Evolutionary conservation across 2,329 filamentous ascomycete species (phyloP).

Genomic region (Botrytis aclada): DNA sequence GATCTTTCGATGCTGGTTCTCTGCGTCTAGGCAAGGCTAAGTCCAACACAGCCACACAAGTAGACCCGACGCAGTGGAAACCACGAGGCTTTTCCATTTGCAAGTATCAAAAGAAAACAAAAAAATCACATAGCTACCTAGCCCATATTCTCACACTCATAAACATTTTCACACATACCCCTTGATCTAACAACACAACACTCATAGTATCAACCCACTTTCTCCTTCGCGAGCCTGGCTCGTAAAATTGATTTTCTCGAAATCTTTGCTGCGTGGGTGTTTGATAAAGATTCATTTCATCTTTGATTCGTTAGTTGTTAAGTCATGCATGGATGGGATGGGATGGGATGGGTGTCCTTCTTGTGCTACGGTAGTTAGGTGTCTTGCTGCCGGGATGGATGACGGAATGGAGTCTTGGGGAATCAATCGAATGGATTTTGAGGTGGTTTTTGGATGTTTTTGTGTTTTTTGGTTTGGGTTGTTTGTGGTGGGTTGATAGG

Average conservation of each 20-base stretch:
- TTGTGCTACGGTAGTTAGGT: neutral
- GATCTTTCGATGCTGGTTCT: neutral
- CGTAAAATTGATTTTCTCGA: neutral
- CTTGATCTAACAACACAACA: neutral
- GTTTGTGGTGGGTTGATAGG: too few species aligned
- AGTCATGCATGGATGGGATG: too few species aligned
- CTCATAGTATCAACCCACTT: neutral
- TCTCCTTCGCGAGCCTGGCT: neutral
- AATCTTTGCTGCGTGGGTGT: neutral
- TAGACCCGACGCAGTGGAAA: too few species aligned
- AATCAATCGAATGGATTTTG: too few species aligned
- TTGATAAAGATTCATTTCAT: neutral
- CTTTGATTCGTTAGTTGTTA: neutral
- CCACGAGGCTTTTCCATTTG: neutral
- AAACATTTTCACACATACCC: neutral
- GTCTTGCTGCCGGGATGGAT: neutral
- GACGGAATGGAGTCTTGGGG: neutral
- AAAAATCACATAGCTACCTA: fast-evolving
- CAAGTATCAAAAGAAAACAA: too few species aligned
- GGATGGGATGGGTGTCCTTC: neutral
- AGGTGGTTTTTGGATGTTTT: too few species aligned
- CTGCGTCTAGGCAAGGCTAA: neutral
- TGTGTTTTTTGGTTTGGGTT: fast-evolving
- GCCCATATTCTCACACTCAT: neutral
- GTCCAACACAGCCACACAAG: neutral